Percentiles rank a stretch among this genome's conserved stretches.
Conservation (phyloP, 805 yeast genomes). For the Suhomyces vadensis region DNA sequence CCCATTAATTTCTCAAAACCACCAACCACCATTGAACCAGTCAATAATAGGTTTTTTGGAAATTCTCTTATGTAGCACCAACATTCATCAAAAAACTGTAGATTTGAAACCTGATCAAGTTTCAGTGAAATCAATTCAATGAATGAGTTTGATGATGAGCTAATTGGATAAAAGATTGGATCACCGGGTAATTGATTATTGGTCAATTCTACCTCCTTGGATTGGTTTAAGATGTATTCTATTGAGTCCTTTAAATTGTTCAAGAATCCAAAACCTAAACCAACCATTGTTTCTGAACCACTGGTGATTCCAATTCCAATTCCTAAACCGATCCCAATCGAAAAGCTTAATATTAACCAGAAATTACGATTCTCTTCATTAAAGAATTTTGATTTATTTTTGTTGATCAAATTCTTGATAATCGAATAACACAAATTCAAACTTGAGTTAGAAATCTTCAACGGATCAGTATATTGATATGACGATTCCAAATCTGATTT, state of each 20-base stretch:
- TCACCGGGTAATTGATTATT: not conserved
- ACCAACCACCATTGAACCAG: conserved; percentile 16
- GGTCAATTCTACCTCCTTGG: not conserved
- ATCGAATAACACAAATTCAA: conserved; percentile 19
- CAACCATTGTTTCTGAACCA: conserved; percentile 23
- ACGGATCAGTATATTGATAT: conserved; percentile 30
- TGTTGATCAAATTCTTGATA: conserved; percentile 12
- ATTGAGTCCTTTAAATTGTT: not conserved
- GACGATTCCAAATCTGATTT: conserved; percentile 30
- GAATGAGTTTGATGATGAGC: not conserved
- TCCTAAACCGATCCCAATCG: conserved; percentile 41
- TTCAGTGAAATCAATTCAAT: not conserved
- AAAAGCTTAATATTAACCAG: conserved; percentile 34
- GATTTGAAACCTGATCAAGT: conserved; percentile 6
- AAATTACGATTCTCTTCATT: conserved; percentile 9
- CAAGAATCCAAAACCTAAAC: conserved; percentile 4
- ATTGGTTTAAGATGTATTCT: not conserved
- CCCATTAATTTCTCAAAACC: conserved; percentile 27
- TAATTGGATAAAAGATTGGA: not conserved
- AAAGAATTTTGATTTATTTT: conserved; percentile 9
- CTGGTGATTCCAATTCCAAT: conserved; percentile 22
- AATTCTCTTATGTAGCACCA: not conserved
- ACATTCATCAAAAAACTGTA: not conserved
- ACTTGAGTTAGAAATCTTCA: conserved; percentile 26
- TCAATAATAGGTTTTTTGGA: conserved; percentile 6